These are phyloP conservation scores for Beta corolliflora DNA, from an alignment of 179 eudicot genomes.

Conservation along the genomic window DNA sequence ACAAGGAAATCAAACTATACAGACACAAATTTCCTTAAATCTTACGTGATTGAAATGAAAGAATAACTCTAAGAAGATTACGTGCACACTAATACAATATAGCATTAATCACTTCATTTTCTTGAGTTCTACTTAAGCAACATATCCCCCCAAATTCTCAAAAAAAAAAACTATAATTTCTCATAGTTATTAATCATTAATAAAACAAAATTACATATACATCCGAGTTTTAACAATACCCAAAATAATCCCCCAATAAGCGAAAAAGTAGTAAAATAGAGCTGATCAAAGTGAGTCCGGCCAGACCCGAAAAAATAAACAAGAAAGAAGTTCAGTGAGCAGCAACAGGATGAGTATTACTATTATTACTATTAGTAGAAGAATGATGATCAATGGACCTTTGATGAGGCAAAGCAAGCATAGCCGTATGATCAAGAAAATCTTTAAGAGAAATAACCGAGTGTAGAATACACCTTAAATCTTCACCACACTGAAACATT, in stretches of 20 bases:
- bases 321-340: constrained; percentile 25
- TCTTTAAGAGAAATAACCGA: constrained; percentile 68
- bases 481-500: constrained; percentile 69
- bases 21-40: neutral
- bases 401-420: constrained; percentile 92
- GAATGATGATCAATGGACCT: constrained; percentile 44
- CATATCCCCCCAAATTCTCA: neutral
- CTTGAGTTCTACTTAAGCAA: constrained; percentile 2
- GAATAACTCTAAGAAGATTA: too few species aligned
- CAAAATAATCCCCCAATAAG: neutral
- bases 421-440: constrained; percentile 91
- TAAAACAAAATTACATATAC: constrained; percentile 13
- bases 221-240: neutral
- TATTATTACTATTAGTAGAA: neutral
- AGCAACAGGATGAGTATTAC: constrained; percentile 27
- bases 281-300: too few species aligned
- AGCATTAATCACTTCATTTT: neutral
- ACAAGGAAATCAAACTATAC: too few species aligned
- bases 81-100: too few species aligned
- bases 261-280: neutral
- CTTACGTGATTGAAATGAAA: constrained; percentile 2
- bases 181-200: neutral
- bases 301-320: too few species aligned
- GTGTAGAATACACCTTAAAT: constrained; percentile 55
- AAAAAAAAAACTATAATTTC: neutral